Conservation (phyloP, 176 grass and related monocot species). For the Juncus inflexus region DNA sequence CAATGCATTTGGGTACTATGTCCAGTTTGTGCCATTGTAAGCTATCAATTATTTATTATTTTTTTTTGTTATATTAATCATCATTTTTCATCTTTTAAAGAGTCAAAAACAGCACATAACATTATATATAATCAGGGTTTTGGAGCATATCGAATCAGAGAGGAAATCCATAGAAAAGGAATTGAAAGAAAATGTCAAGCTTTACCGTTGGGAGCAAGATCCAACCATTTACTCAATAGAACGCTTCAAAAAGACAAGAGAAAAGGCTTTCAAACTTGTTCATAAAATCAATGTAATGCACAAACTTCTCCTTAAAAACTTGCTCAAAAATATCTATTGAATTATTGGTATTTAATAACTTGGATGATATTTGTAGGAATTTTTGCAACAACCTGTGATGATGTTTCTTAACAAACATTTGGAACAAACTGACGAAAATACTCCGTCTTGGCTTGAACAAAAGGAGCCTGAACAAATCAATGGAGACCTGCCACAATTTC, state of each 20-base stretch:
- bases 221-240: constrained; percentile 64
- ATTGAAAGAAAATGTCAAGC: constrained; percentile 66
- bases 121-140: constrained; percentile 40
- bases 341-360: background rate
- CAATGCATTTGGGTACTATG: constrained; percentile 90
- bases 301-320: constrained; percentile 15
- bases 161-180: constrained; percentile 66
- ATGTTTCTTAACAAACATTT: constrained; percentile 51
- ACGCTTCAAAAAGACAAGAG: constrained; percentile 64
- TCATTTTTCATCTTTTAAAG: constrained; percentile 5
- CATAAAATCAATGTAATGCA: constrained; percentile 65
- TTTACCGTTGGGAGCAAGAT: constrained; percentile 81
- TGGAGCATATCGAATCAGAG: constrained; percentile 48
- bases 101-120: constrained; percentile 11
- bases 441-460: constrained; percentile 78
- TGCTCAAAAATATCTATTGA: background rate
- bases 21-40: constrained; percentile 80
- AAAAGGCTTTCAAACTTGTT: constrained; percentile 72
- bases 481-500: constrained; percentile 48
- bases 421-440: constrained; percentile 34
- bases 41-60: constrained; percentile 21
- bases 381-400: constrained; percentile 64
- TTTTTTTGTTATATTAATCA: constrained; percentile 22
- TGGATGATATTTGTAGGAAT: constrained; percentile 40
- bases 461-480: constrained; percentile 39